Evolutionary conservation across 2,329 filamentous ascomycete genomes (phyloP).

Genomic region (Fusarium tricinctum): DNA sequence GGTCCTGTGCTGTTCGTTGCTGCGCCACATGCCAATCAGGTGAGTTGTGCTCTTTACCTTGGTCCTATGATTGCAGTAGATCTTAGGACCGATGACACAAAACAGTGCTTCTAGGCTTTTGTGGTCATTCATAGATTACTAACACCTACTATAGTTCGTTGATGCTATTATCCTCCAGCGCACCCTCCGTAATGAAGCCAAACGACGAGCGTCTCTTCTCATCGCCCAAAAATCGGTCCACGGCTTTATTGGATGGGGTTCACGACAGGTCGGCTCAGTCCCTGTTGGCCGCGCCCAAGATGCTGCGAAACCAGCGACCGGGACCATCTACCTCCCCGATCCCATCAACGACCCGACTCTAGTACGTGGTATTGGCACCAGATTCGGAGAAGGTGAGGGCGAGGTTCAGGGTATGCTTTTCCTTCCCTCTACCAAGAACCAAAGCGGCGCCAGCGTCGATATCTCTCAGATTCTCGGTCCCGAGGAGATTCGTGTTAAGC

Average conservation of each 20-base stretch:
- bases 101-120: not conserved
- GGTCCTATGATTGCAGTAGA: not conserved
- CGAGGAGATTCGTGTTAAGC: conserved; percentile 88
- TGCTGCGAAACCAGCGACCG: conserved; percentile 81
- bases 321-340: conserved; percentile 89
- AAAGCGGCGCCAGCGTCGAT: conserved; percentile 82
- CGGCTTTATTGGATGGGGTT: conserved; percentile 90
- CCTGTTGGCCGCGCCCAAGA: conserved; percentile 96
- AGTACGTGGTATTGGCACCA: conserved; percentile 81
- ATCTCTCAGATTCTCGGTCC: conserved; percentile 85
- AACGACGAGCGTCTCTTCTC: conserved; percentile 89
- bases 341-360: conserved; percentile 87
- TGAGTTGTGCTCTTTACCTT: conserved; percentile 56
- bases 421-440: conserved; percentile 84
- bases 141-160: conserved; percentile 77
- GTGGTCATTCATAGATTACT: conserved; percentile 4
- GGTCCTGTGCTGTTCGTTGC: conserved; percentile 96
- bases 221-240: conserved; percentile 97
- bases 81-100: not conserved
- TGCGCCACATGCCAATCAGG: conserved; percentile 96
- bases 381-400: conserved; percentile 80
- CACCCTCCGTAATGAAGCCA: conserved; percentile 86
- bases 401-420: conserved; percentile 88
- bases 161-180: conserved; percentile 95
- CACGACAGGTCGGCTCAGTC: conserved; percentile 87